Base-by-base conservation (phyloP, 2,329 filamentous ascomycete genomes). In the Cercospora zeina region DNA sequence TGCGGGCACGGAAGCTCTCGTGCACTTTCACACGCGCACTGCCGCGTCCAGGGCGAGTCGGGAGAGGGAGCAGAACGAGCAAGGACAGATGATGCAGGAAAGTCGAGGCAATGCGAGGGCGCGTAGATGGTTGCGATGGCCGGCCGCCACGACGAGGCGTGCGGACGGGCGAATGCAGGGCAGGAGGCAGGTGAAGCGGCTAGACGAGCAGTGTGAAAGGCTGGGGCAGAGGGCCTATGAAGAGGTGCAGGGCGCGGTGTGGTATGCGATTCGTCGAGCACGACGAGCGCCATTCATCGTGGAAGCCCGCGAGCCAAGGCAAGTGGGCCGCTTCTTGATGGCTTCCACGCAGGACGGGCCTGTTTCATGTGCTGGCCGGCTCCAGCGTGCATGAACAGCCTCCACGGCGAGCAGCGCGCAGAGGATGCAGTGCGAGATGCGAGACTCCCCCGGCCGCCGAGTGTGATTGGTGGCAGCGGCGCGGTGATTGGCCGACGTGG, bases 161-260 rank as follows among this genome's bases (percentile, higher is more conserved):
- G 62, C 58, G 51, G 63, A 62, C 24, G 59, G 64, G 62, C 61
- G 56, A 59, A 58, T 58, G 39, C 54, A 65, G 61, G 59, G 42
- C 51, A 30, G 27, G 34, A 19, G 30, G 59, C 54, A 36, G 49
- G 51, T 33, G 36, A 65, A 67, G 70, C 71, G 70, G 69, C 65
- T 73, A 72, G 64, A 67, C 62, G 65, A 68, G 54, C 34, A 47
- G 62, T 70, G 27, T 69, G 65, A 68, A 69, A 68, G 69, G 70
- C 67, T 69, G 68, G 70, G 68, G 62, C 56, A 60, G 51, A 61
- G 60, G 55, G 66, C 70, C 70, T 70, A 71, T 71, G 69, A 69
- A 62, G 66, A 62, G 53, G 58, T 62, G 54, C 68, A 62, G 55
- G 36, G 51, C 61, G 54, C 50, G 55, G 31, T 39, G 58, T 67